Percentiles rank a stretch among this genome's conserved stretches.
Evolutionary conservation across 73 alveolate species (phyloP).

Genomic region (Blepharisma japonicum): DNA sequence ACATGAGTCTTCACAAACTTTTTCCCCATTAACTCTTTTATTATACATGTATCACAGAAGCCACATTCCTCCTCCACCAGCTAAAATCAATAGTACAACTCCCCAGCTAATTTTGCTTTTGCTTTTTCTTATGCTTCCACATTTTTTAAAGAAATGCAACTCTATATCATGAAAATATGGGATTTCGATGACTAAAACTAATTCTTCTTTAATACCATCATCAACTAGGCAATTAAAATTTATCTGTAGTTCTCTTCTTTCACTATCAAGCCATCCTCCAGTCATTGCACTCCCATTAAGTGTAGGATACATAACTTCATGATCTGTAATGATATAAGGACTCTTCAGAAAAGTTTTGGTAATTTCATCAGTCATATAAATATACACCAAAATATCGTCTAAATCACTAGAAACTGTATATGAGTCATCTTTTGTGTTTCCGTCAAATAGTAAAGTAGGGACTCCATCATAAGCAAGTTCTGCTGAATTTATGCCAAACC

Average conservation of each 20-base stretch:
- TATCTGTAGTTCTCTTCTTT: neutral
- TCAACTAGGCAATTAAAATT: neutral
- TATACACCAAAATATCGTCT: neutral
- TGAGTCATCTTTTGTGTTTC: neutral
- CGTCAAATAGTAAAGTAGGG: neutral
- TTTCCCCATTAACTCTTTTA: too few relatives aligned
- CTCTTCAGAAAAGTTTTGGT: neutral
- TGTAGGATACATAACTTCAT: neutral
- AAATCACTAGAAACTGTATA: neutral
- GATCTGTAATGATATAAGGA: neutral
- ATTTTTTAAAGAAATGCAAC: neutral
- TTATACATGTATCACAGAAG: too few relatives aligned
- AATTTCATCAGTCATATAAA: neutral
- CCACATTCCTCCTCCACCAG: too few relatives aligned
- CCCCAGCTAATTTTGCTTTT: too few relatives aligned
- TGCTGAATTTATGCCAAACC: neutral
- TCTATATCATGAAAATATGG: neutral
- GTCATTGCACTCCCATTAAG: neutral
- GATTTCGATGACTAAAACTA: neutral
- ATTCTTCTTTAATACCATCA: neutral
- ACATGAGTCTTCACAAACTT: too few relatives aligned
- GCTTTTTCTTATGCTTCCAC: neutral
- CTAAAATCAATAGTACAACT: too few relatives aligned
- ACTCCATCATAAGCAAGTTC: neutral
- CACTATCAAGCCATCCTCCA: neutral